phyloP scores from a whole-genome alignment of 2,329 filamentous ascomycete species.

The Stemphylium vesicarium region DNA sequence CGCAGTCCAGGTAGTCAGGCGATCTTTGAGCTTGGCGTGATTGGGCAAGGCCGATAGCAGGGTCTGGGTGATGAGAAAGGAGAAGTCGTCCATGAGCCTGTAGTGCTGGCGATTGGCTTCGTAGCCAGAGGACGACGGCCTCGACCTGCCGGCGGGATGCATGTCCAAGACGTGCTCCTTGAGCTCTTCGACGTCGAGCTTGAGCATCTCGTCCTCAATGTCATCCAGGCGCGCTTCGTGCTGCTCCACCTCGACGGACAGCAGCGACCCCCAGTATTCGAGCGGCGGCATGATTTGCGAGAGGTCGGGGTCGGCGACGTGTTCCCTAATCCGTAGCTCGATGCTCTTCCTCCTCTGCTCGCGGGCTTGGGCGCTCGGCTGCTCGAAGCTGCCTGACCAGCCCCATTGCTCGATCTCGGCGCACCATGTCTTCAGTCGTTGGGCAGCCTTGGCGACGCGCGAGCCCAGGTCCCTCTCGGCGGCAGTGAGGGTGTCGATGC shows the following conservation, averaged over 20 bases:
- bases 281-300: conserved; percentile 33
- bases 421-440: conserved; percentile 75
- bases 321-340: conserved; percentile 41
- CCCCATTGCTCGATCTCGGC: conserved; percentile 71
- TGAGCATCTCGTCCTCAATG: conserved; percentile 72
- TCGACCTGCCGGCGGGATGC: conserved; percentile 62
- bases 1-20: conserved; percentile 80
- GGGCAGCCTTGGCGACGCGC: conserved; percentile 72
- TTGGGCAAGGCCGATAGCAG: conserved; percentile 88
- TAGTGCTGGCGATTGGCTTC: conserved; percentile 55
- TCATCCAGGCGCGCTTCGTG: conserved; percentile 78
- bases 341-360: conserved; percentile 40
- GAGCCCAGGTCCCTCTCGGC: conserved; percentile 74
- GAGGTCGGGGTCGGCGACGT: conserved; percentile 33
- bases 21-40: conserved; percentile 72
- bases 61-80: conserved; percentile 87
- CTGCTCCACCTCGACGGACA: conserved; percentile 64
- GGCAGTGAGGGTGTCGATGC: conserved; percentile 67
- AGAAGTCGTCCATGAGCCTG: conserved; percentile 83
- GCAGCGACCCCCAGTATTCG: conserved; percentile 74
- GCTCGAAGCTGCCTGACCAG: conserved; percentile 61
- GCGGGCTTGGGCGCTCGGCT: conserved; percentile 39
- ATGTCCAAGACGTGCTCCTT: conserved; percentile 86
- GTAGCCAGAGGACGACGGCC: conserved; percentile 54
- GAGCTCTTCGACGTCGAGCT: conserved; percentile 81